Evolutionary conservation across 495 filamentous ascomycete species (phyloP), one percentile per base, ranked within the genome.

Genomic region (Lophiostoma macrostomum): DNA sequence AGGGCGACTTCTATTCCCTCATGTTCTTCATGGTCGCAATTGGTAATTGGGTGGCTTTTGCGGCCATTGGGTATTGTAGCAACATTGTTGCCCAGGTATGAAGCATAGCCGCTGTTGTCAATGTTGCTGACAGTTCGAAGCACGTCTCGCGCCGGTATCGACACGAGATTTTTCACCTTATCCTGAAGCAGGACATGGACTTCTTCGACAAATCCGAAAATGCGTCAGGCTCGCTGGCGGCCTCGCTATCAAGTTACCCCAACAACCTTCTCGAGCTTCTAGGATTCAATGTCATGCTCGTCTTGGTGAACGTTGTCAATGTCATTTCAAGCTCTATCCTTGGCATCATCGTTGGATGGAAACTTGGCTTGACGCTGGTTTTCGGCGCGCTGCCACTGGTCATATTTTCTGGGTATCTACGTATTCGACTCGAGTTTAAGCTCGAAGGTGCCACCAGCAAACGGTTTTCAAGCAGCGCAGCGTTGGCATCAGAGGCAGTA

Each of bases 11-110:
- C 69, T 98, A 91, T 90, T 82, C 80, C 24, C 66, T 84, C 42
- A 96, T 98, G 91, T 98, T 93, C 67, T 78, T 97, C 23, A 88
- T 96, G 77, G 79, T 96, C n/a, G 93, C 86, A 13, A 65, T 95
- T 36, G 79, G 83, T 25, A 81, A 87, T 65, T 80, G 95, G 48
- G 64, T 93, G 38, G 77, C 38, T 0, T 73, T 64, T 39, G 64
- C 64, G 28, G 38, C 32, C 30, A 37, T 69, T 10, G 69, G 70
- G 0, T 65, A 44, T 39, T 19, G 44, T 1, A 39, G 43, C 28
- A 67, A 64, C 35, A 31, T 61, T 45, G 64, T 73, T 24, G 50
- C 42, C 23, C 65, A 72, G 46, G 55, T 53, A 39, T 22, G 30
- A 20, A 23, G 5, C 3, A 10, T 7, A 6, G 11, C 27, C 12